Evolutionary conservation across 106 monocot genomes (phyloP), one percentile per base, ranked within the genome.

Genomic region (Chionographis japonica): DNA sequence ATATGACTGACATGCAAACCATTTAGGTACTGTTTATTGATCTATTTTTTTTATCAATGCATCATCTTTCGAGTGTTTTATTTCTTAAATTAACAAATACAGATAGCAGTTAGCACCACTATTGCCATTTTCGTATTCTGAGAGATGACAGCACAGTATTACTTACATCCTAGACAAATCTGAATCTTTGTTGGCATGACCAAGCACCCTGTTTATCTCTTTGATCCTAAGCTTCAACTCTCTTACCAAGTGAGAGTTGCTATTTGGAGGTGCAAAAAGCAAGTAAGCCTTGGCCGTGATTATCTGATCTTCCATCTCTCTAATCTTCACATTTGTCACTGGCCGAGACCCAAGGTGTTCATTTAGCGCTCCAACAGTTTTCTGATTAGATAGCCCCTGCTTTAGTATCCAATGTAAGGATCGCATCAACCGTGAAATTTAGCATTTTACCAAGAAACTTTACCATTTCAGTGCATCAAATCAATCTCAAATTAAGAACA

Each of bases 211-310:
- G 61, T 86, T 78, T 40, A 84, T 78, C 54, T 88, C 95, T 71
- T 86, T 95, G 52, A 95, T 89, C 56, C 88, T 76, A 50, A 89
- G 50, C 81, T 80, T 95, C 69, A 95, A 73, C 64, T 95, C 95
- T 59, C 80, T 79, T 15, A 84, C 82, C 50, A 95, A 61, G 40
- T 82, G 91, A 4, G 89, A 84, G 57, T 90, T 86, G 77, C 88
- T 82, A 64, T 70, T 80, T 68, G 86, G 68, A 40, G 84, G 84
- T 64, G 86, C 74, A 80, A 84, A 95, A 12, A 68, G 81, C 75
- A 95, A 74, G 75, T 82, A 95, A 50, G 89, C 89, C 73, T 72
- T 86, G 36, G 95, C 95, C 77, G 78, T 82, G 54, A 92, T 84
- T 51, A 95, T 36, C 61, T 89, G 86, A 67, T 95, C 95, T 71